A percentile compares a stretch with the other conserved stretches of the same genome.
These are phyloP conservation scores for Begonia masoniana DNA, from an alignment of 306 rosid species.

Conservation along the genomic window DNA sequence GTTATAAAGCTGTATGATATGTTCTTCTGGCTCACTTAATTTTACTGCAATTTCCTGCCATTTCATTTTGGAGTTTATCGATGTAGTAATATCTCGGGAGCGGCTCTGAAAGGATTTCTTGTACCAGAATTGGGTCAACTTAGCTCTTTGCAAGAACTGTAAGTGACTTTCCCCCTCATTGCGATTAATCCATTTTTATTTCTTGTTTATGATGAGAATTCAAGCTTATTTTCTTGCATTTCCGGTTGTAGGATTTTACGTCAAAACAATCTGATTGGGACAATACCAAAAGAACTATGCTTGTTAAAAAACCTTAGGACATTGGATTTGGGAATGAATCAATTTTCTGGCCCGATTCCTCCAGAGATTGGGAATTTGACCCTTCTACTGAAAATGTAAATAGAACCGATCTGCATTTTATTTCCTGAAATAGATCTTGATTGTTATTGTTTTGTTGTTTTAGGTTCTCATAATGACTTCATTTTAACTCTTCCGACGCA, in stretches of 20 bases:
- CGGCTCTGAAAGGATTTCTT: constrained; percentile 67
- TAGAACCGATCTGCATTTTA: constrained; percentile 8
- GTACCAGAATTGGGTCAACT: constrained; percentile 68
- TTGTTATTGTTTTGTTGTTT: not conserved
- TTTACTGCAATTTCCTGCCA: not conserved
- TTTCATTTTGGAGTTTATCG: not conserved
- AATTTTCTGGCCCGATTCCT: constrained; percentile 78
- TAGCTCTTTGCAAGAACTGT: constrained; percentile 69
- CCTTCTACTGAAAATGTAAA: constrained; percentile 51
- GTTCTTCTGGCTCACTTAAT: constrained; percentile 1
- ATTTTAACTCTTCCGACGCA: constrained; percentile 9
- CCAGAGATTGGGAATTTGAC: constrained; percentile 63
- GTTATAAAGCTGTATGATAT: constrained; percentile 65
- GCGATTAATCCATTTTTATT: constrained; percentile 1
- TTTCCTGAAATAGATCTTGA: constrained; percentile 5
- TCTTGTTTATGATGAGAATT: constrained; percentile 9
- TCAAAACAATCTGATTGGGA: constrained; percentile 66
- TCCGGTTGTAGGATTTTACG: constrained; percentile 47
- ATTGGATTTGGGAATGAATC: constrained; percentile 87
- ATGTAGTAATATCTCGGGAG: constrained; percentile 72
- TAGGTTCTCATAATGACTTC: constrained; percentile 10
- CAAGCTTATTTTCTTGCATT: constrained; percentile 12
- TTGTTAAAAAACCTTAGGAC: constrained; percentile 46
- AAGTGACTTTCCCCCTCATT: constrained; percentile 15
- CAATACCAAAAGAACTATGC: constrained; percentile 65